Conservation (phyloP, 495 filamentous ascomycete species). For the Bombardia bombarda region DNA sequence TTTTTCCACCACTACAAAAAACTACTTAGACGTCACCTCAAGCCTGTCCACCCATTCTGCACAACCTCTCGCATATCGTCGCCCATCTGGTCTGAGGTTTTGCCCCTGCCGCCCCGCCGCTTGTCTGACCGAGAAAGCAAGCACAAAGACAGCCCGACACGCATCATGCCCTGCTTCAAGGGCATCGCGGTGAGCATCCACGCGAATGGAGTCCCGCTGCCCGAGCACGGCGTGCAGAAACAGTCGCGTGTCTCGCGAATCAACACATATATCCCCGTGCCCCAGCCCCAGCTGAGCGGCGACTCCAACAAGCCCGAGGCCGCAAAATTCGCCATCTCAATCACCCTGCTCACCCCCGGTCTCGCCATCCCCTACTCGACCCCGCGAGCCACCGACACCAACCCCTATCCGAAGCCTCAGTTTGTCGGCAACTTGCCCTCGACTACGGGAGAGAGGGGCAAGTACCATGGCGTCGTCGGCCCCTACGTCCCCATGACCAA, state of each 20-base stretch:
- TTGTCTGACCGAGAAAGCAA: no score
- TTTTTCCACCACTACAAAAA: not conserved
- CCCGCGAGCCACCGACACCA: slow-evolving; percentile 61
- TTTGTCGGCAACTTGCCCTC: slow-evolving; percentile 62
- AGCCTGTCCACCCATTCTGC: no score
- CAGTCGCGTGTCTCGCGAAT: slow-evolving; percentile 86
- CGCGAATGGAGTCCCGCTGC: slow-evolving; percentile 76
- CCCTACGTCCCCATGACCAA: slow-evolving; percentile 85
- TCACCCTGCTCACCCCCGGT: slow-evolving; percentile 85
- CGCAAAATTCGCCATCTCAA: slow-evolving; percentile 91
- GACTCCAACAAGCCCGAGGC: slow-evolving; percentile 71
- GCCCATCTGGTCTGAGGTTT: no score
- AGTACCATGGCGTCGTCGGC: slow-evolving; percentile 51
- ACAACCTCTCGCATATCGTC: no score
- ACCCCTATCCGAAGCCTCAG: slow-evolving; percentile 71
- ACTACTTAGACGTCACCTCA: not conserved
- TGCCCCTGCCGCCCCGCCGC: no score
- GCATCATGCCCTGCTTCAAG: slow-evolving; percentile 90
- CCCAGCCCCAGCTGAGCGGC: slow-evolving; percentile 68
- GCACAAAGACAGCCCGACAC: no score
- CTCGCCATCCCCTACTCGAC: slow-evolving; percentile 84
- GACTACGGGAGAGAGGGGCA: slow-evolving; percentile 28
- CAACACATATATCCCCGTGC: slow-evolving; percentile 93
- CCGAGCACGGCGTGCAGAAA: slow-evolving; percentile 91
- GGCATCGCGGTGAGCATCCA: slow-evolving; percentile 96